Evolutionary conservation across 1,284 basidiomycete species (phyloP).

Genomic region (Erythrobasidium hasegawianum): DNA sequence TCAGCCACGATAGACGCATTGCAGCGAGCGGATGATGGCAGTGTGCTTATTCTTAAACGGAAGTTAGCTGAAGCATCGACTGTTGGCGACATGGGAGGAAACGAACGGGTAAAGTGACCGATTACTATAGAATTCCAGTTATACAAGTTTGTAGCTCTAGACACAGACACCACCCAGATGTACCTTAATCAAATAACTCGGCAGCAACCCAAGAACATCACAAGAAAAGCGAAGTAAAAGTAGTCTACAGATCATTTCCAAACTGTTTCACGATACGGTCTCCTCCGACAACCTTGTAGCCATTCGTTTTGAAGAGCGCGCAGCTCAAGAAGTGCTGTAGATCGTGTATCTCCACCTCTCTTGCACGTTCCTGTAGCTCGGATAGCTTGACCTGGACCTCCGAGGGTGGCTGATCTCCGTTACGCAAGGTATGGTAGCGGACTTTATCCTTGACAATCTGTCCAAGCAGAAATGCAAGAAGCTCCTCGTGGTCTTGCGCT

Average conservation of each 20-base stretch:
- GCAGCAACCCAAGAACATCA: neutral
- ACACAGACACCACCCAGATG: too few species aligned
- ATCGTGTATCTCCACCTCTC: constrained; percentile 92
- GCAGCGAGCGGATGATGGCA: too few species aligned
- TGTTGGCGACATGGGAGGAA: too few species aligned
- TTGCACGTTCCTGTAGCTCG: constrained; percentile 82
- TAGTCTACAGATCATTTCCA: constrained; percentile 21
- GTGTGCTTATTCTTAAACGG: too few species aligned
- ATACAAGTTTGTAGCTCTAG: too few species aligned
- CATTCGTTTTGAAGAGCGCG: constrained; percentile 81
- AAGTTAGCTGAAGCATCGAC: too few species aligned
- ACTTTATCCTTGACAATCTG: constrained; percentile 93
- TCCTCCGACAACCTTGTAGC: constrained; percentile 59
- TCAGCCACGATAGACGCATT: too few species aligned
- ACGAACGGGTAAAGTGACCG: too few species aligned
- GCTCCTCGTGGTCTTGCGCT: constrained; percentile 86
- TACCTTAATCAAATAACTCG: too few species aligned
- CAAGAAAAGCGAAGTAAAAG: neutral
- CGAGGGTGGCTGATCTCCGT: constrained; percentile 63
- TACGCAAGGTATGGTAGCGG: constrained; percentile 70
- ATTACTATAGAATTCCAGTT: too few species aligned
- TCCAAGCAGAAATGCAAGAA: constrained; percentile 89
- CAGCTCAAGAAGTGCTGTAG: constrained; percentile 77
- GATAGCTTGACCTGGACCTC: constrained; percentile 67
- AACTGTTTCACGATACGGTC: constrained; percentile 41